A percentile compares a stretch with the other conserved stretches of the same genome.
Evolutionary conservation across 2,329 filamentous ascomycete species (phyloP).

Genomic region (Monilinia fructicola): DNA sequence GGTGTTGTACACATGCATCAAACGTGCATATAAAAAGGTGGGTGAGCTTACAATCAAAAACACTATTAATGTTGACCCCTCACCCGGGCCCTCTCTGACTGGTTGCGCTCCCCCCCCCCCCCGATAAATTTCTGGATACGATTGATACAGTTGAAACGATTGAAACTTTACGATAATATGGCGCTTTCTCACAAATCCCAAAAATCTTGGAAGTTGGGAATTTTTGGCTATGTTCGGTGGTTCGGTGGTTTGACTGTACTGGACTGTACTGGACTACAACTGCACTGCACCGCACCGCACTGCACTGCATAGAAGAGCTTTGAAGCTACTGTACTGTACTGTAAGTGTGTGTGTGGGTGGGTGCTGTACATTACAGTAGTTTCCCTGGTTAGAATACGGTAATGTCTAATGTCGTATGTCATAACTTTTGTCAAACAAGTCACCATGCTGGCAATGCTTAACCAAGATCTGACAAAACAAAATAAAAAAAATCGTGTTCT

Average conservation of each 20-base stretch:
- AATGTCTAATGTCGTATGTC: slow-evolving; percentile 19
- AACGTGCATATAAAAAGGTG: slow-evolving; percentile 23
- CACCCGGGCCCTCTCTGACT: slow-evolving; percentile 15
- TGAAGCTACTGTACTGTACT: too few relatives aligned
- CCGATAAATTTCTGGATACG: slow-evolving; percentile 5
- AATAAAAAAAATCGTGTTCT: slow-evolving; percentile 15
- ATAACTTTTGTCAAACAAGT: slow-evolving; percentile 19
- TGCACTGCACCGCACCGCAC: too few relatives aligned
- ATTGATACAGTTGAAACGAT: neutral
- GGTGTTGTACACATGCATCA: slow-evolving; percentile 24
- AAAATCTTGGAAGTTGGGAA: slow-evolving; percentile 23
- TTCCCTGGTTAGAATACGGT: neutral
- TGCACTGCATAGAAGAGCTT: too few relatives aligned
- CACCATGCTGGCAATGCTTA: slow-evolving; percentile 16
- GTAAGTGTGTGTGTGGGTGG: too few relatives aligned
- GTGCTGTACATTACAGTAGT: neutral
- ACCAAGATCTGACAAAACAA: slow-evolving; percentile 21
- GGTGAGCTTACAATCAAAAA: slow-evolving; percentile 21
- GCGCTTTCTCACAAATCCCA: slow-evolving; percentile 2
- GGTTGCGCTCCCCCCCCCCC: slow-evolving; percentile 10
- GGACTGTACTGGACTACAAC: too few relatives aligned
- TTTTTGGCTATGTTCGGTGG: neutral
- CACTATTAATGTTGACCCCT: slow-evolving; percentile 18
- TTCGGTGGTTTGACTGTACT: slow-evolving; percentile 9
- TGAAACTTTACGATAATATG: slow-evolving; percentile 15